phyloP scores from a whole-genome alignment of 495 filamentous ascomycete genomes.

The Penicillium canariense region DNA sequence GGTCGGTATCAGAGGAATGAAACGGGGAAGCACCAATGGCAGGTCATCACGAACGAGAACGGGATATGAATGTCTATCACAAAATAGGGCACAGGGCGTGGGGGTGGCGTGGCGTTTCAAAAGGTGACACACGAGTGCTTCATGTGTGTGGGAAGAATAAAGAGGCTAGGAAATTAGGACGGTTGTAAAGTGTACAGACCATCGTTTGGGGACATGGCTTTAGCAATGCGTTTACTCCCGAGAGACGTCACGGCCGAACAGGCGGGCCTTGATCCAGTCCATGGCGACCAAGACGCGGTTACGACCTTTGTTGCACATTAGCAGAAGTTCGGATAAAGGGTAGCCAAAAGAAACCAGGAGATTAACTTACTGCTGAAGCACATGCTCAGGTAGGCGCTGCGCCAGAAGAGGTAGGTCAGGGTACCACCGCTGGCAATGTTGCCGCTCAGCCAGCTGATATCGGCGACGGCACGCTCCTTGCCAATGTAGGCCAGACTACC shows the following conservation, averaged over 20 bases:
- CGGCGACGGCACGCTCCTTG: constrained; percentile 94
- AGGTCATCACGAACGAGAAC: constrained; percentile 21
- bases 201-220: constrained; percentile 4
- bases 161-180: constrained; percentile 15
- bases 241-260: constrained; percentile 94
- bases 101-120: constrained; percentile 23
- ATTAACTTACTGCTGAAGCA: constrained; percentile 89
- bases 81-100: constrained; percentile 12
- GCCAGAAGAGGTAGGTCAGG: constrained; percentile 90
- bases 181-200: constrained; percentile 15
- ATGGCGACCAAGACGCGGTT: constrained; percentile 89
- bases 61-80: constrained; percentile 27
- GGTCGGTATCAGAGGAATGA: constrained; percentile 3
- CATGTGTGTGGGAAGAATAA: constrained; percentile 4
- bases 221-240: constrained; percentile 62
- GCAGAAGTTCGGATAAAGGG: no score
- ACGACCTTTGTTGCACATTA: no score
- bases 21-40: constrained; percentile 11
- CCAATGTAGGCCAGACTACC: constrained; percentile 97
- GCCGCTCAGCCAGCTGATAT: constrained; percentile 96
- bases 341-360: no score
- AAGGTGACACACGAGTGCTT: constrained; percentile 1
- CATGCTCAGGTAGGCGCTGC: constrained; percentile 97
- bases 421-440: constrained; percentile 86
- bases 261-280: constrained; percentile 94